These are phyloP conservation scores for Fusarium denticulatum DNA, from an alignment of 2,329 filamentous ascomycete species.

Conservation along the genomic window DNA sequence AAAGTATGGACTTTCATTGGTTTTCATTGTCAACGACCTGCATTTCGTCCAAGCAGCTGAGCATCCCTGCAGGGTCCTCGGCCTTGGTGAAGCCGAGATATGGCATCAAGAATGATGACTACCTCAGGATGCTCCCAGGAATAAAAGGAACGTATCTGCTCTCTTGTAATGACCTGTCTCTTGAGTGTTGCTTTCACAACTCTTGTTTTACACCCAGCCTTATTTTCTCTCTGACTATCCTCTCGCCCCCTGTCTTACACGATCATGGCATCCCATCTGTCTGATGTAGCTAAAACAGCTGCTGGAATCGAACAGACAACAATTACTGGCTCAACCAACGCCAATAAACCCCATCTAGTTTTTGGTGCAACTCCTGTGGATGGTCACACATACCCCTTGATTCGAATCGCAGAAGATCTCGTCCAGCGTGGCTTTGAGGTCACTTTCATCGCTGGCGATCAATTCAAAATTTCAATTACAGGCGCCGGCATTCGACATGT, in stretches of 20 bases:
- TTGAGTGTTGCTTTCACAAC: not conserved
- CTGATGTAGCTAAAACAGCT: not conserved
- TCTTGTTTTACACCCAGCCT: not conserved
- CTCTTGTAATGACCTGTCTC: no score
- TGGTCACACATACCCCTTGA: constrained; percentile 47
- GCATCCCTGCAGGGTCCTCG: not conserved
- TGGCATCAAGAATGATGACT: not conserved
- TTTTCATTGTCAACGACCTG: not conserved
- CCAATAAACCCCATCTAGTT: constrained; percentile 45
- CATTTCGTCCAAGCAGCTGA: not conserved
- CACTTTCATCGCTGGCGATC: constrained; percentile 52
- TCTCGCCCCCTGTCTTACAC: not conserved
- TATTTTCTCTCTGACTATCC: not conserved
- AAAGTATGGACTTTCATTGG: not conserved
- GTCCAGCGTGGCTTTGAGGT: constrained; percentile 53
- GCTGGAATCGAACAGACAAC: constrained; percentile 4
- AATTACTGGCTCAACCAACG: not conserved
- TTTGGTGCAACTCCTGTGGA: constrained; percentile 42
- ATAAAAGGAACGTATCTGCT: not conserved
- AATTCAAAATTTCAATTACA: constrained; percentile 50
- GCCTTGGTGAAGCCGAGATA: not conserved
- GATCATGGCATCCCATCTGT: not conserved
- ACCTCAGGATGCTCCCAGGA: not conserved
- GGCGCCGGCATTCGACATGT: constrained; percentile 52
- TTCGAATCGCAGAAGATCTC: constrained; percentile 51